Evolutionary conservation across 83 land plant genomes (phyloP).

Genomic region (Picea abies): DNA sequence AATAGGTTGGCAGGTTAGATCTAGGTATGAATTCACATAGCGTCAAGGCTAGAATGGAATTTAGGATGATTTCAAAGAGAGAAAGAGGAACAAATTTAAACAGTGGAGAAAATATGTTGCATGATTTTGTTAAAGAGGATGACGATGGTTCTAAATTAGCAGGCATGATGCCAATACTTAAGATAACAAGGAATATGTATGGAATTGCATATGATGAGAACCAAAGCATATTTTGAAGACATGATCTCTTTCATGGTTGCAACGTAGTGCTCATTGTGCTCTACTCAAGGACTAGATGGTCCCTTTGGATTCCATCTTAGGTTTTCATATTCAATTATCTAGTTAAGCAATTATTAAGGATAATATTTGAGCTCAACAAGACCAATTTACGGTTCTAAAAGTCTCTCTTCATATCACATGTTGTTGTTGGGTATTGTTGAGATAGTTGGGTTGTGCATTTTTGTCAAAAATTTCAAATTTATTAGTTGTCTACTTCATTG

Average conservation of each 20-base stretch:
- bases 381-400: too few species aligned
- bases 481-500: too few species aligned
- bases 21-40: not conserved
- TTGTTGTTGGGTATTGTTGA: too few species aligned
- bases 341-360: not conserved
- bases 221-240: slow-evolving; percentile 27
- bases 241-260: slow-evolving; percentile 28
- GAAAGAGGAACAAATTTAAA: not conserved
- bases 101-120: not conserved
- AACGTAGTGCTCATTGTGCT: slow-evolving; percentile 33
- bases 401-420: too few species aligned
- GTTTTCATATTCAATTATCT: not conserved
- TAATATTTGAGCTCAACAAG: too few species aligned
- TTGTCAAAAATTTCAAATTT: too few species aligned
- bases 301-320: not conserved
- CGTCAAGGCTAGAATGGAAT: not conserved
- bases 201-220: slow-evolving; percentile 37
- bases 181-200: not conserved
- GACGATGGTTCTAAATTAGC: not conserved
- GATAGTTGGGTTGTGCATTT: too few species aligned
- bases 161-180: not conserved
- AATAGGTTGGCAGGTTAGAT: not conserved
- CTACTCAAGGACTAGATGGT: slow-evolving; percentile 26
- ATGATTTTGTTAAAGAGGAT: not conserved
- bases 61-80: not conserved